A percentile compares a stretch with the other conserved stretches of the same genome.
Conservation (phyloP, 305 asterid genomes). For the Rubia peregrina region DNA sequence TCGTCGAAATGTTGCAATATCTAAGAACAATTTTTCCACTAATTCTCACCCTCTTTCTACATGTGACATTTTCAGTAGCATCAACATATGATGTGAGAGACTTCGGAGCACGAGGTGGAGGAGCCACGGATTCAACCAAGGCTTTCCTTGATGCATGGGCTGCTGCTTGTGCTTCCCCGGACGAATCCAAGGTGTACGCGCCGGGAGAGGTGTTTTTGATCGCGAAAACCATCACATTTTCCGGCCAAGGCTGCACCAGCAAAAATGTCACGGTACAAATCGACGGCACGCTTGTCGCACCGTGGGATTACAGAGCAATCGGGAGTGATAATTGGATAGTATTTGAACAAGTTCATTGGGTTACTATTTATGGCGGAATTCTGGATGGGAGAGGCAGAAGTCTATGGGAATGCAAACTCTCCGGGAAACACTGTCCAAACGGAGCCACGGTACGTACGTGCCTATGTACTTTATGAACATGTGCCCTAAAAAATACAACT, state of each 20-base stretch:
- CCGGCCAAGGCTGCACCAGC: conserved; percentile 18
- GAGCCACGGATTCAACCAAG: conserved; percentile 15
- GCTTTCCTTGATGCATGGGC: conserved; percentile 26
- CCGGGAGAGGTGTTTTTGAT: conserved; percentile 21
- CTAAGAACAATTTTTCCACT: not conserved
- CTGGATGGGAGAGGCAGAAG: conserved; percentile 25
- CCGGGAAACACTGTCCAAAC: conserved; percentile 17
- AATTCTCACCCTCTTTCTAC: not conserved
- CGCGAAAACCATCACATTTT: conserved; percentile 11
- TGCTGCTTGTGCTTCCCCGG: conserved; percentile 20
- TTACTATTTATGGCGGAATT: conserved; percentile 24
- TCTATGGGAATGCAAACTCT: conserved; percentile 23
- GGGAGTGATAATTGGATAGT: conserved; percentile 20
- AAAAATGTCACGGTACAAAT: conserved; percentile 10
- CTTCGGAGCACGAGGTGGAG: conserved; percentile 26
- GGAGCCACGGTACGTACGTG: conserved; percentile 17
- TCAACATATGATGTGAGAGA: conserved; percentile 10
- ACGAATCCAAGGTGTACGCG: conserved; percentile 8
- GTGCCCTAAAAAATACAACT: too few species aligned
- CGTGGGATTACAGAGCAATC: conserved; percentile 13
- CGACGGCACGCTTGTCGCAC: conserved; percentile 24
- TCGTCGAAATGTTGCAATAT: not conserved
- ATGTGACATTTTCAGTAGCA: not conserved
- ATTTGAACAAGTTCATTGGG: conserved; percentile 18
- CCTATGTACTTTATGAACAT: too few species aligned